Percentiles rank a stretch among this genome's conserved stretches.
phyloP scores from a whole-genome alignment of 495 filamentous ascomycete species.

The Penicillium dipodomyicola region DNA sequence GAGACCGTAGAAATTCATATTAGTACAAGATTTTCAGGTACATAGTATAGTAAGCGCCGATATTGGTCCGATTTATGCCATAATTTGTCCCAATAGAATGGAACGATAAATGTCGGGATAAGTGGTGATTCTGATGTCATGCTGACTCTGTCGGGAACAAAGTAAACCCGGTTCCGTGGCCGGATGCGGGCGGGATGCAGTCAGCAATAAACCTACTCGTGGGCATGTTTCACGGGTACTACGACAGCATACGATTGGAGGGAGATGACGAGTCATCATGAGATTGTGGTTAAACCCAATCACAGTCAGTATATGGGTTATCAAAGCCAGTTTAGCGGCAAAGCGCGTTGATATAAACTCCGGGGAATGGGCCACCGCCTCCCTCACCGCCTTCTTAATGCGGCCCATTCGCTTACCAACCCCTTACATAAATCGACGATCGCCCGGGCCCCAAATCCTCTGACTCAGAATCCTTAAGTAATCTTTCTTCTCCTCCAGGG shows the following conservation, averaged over 20 bases:
- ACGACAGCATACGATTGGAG: not conserved
- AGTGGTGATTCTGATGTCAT: conserved; percentile 1
- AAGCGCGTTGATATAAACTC: not conserved
- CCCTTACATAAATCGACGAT: conserved; percentile 8
- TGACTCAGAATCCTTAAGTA: conserved; percentile 27
- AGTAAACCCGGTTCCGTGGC: not conserved
- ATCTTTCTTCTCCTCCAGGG: conserved; percentile 16
- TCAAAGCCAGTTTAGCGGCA: not conserved
- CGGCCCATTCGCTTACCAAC: conserved; percentile 10
- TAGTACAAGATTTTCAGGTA: not conserved
- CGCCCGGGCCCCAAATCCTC: conserved; percentile 5
- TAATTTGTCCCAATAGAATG: not conserved
- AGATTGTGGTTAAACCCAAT: not conserved
- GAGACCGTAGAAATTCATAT: not conserved
- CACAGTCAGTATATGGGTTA: not conserved
- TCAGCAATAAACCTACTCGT: not conserved
- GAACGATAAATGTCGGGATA: not conserved
- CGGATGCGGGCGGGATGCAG: conserved; percentile 1
- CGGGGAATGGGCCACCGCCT: not conserved
- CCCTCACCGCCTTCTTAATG: conserved; percentile 14
- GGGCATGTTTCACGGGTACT: not conserved
- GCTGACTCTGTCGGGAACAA: not conserved
- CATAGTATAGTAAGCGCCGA: not conserved
- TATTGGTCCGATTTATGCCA: not conserved
- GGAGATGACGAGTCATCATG: not conserved